These are phyloP conservation scores for Pseudoperonospora humuli DNA, from an alignment of 352 stramenopile genomes.

Conservation along the genomic window DNA sequence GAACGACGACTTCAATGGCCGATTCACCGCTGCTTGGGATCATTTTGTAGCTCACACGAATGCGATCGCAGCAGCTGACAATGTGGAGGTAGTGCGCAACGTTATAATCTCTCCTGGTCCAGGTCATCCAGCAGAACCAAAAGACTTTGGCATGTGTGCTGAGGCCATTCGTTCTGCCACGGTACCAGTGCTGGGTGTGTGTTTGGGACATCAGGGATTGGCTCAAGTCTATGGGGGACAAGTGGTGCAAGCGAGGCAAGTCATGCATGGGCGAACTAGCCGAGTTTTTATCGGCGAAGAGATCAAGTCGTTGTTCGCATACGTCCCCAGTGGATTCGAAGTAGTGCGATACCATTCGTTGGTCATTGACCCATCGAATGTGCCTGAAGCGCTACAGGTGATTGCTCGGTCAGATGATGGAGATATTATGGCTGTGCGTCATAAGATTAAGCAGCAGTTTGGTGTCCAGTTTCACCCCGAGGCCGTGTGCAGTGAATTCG, in stretches of 20 bases:
- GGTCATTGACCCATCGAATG: conserved; percentile 47
- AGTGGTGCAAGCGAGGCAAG: conserved; percentile 75
- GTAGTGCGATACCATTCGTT: conserved; percentile 97
- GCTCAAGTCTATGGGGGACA: conserved; percentile 79
- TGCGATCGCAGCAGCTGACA: conserved; percentile 12
- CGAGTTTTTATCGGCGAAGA: conserved; percentile 31
- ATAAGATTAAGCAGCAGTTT: conserved; percentile 83
- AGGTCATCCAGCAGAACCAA: conserved; percentile 62
- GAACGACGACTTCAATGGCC: conserved; percentile 86
- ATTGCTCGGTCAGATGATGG: conserved; percentile 59
- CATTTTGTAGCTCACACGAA: conserved; percentile 39
- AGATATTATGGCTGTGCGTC: conserved; percentile 87
- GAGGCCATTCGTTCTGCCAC: conserved; percentile 50
- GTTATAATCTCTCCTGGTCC: conserved; percentile 89
- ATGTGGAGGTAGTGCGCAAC: conserved; percentile 42
- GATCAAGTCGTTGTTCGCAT: conserved; percentile 41
- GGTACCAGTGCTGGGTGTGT: conserved; percentile 93
- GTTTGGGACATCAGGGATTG: conserved; percentile 95
- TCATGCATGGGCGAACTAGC: conserved; percentile 93
- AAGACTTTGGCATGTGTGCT: conserved; percentile 86
- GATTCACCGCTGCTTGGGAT: conserved; percentile 51
- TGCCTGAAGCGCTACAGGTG: conserved; percentile 43
- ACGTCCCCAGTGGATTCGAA: conserved; percentile 64
- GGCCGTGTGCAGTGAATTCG: conserved; percentile 86
- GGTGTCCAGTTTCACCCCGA: conserved; percentile 97